Evolutionary conservation across 2,329 filamentous ascomycete species (phyloP), one percentile per base, ranked within the genome.

Genomic region (Teratosphaeriaceae sp.): DNA sequence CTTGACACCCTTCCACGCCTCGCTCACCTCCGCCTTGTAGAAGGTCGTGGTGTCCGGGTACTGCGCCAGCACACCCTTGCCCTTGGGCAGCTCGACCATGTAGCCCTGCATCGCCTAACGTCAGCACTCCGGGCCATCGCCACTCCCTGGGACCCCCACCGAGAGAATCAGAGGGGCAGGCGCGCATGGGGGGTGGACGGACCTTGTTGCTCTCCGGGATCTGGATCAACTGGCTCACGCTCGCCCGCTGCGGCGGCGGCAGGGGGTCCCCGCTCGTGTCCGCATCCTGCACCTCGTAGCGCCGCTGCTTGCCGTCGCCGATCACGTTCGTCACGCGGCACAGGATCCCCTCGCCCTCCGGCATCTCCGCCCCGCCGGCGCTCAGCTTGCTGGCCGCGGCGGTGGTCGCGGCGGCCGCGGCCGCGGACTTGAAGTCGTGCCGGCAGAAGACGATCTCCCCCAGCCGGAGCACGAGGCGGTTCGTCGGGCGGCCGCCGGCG

Each of bases 11-110:
- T 42, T 60, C 67, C 70, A 72, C 5, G 56, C 53, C 7, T 62
- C 62, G 8, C 65, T 67, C 3, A 74, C 70, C 49, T 73, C 70
- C 1, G 71, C 71, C 49, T 71, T 71, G 53, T 74, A 74, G 49
- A 74, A 74, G 1, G 71, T 74, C n/a, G 71, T 74, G 6, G 71
- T 74, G 16, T 68, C 66, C 1, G 71, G 71, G 48, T 74, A 74
- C 42, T 73, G 61, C 22, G 71, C 71, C 5, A 74, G 57, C 1
- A 74, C 71, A n/a, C 66, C 58, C 46, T 61, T 65, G 5, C 65
- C 62, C 34, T 66, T 63, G 12, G 56, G 51, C 16, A 74, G 52
- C 44, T 70, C 66, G 0, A 62, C 60, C 18, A 73, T n/a, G n/a
- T n/a, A n/a, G n/a, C n/a, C n/a, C n/a, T n/a, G n/a, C n/a, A n/a